Evolutionary conservation across 371 early-diverging fungal genomes (phyloP).

Genomic region (Mortierella sp.): DNA sequence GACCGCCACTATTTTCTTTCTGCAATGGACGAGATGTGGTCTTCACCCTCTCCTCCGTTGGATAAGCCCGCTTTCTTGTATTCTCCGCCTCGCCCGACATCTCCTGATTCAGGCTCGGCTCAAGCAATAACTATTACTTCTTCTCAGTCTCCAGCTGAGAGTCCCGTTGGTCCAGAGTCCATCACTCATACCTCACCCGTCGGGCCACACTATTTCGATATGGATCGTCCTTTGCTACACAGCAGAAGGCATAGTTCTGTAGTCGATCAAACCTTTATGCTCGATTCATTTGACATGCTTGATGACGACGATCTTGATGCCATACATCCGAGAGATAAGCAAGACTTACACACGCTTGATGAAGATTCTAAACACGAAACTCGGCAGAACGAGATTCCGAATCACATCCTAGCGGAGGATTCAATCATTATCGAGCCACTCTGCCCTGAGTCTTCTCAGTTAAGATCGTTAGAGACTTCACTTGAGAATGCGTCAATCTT

Average conservation of each 20-base stretch:
- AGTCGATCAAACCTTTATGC: conserved; percentile 17
- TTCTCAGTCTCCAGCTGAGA: background rate
- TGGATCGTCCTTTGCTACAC: conserved; percentile 3
- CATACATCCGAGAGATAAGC: background rate
- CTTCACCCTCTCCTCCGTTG: conserved; percentile 45
- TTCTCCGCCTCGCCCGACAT: conserved; percentile 41
- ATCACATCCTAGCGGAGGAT: conserved; percentile 24
- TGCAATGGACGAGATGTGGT: conserved; percentile 52
- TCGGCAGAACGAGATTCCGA: background rate
- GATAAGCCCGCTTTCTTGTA: conserved; percentile 19
- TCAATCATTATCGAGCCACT: conserved; percentile 15
- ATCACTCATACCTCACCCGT: background rate
- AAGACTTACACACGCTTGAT: background rate
- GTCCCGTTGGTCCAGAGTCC: background rate
- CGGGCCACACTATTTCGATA: background rate
- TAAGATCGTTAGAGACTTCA: background rate
- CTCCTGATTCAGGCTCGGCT: conserved; percentile 19
- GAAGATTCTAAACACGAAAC: background rate
- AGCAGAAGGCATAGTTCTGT: conserved; percentile 4
- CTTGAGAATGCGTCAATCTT: background rate
- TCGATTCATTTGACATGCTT: background rate
- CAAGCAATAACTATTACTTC: background rate
- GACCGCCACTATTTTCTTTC: conserved; percentile 41
- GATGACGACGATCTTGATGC: background rate
- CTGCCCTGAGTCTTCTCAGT: background rate